phyloP scores from a whole-genome alignment of 768 basidiomycete genomes.

The Calocera cornea region DNA sequence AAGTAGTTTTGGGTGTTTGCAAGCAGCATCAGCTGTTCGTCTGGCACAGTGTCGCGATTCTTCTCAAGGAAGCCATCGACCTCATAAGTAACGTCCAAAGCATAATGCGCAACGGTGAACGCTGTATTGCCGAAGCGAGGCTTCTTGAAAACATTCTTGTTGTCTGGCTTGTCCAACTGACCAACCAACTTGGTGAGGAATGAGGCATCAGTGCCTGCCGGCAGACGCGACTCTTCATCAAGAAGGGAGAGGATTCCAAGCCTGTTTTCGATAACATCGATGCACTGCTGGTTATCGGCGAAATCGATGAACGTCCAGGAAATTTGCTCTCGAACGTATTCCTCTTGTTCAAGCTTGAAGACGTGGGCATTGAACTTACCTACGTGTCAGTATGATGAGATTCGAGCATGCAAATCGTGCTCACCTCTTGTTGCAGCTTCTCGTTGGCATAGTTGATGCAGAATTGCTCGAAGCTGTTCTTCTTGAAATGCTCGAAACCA shows the following conservation, averaged over 20 bases:
- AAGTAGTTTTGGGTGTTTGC: conserved; percentile 80
- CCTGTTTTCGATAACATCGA: conserved; percentile 95
- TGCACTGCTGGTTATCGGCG: conserved; percentile 97
- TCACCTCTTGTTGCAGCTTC: conserved; percentile 90
- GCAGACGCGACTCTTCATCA: conserved; percentile 95
- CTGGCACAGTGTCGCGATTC: conserved; percentile 96
- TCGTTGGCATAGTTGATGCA: conserved; percentile 99
- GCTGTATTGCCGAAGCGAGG: conserved; percentile 96
- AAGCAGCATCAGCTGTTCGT: conserved; percentile 87
- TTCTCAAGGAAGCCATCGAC: conserved; percentile 98
- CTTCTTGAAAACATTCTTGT: conserved; percentile 89
- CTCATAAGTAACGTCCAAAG: conserved; percentile 95
- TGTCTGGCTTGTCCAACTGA: conserved; percentile 73
- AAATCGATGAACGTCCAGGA: conserved; percentile 99
- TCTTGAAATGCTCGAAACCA: conserved; percentile 94
- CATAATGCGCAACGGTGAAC: conserved; percentile 97
- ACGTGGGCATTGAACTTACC: conserved; percentile 94
- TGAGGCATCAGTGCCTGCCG: conserved; percentile 80
- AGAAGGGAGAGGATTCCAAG: conserved; percentile 87
- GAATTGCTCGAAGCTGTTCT: conserved; percentile 74
- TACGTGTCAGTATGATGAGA: not conserved
- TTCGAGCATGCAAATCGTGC: conserved; percentile 11
- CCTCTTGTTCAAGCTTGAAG: conserved; percentile 98
- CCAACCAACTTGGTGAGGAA: conserved; percentile 85
- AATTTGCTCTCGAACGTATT: conserved; percentile 95